A percentile compares a stretch with the other conserved stretches of the same genome.
phyloP scores from a whole-genome alignment of 805 yeast genomes.

The Wickerhamiella spandovensis region DNA sequence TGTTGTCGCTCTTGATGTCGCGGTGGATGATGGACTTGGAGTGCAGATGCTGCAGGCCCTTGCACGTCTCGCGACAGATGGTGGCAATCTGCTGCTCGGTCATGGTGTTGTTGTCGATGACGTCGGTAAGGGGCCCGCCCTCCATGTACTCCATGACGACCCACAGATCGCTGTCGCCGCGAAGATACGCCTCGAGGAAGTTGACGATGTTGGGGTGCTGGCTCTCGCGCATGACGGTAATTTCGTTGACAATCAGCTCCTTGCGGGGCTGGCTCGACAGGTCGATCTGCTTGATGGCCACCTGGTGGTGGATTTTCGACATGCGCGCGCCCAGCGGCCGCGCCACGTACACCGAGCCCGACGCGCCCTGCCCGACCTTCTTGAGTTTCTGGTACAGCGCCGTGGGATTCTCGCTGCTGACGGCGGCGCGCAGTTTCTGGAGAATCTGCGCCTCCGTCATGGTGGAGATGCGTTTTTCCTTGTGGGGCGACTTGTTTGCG shows the following conservation, averaged over 20 bases:
- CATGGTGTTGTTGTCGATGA: constrained; percentile 75
- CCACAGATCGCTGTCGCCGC: constrained; percentile 68
- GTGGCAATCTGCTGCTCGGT: constrained; percentile 84
- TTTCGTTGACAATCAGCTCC: constrained; percentile 90
- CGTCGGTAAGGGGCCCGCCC: constrained; percentile 94
- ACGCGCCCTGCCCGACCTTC: constrained; percentile 96
- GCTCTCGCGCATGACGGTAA: constrained; percentile 90
- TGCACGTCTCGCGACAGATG: constrained; percentile 78
- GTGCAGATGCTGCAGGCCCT: constrained; percentile 86
- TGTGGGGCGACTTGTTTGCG: constrained; percentile 7
- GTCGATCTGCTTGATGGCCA: constrained; percentile 95
- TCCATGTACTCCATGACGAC: constrained; percentile 99
- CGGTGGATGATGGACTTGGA: constrained; percentile 88
- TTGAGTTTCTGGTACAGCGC: constrained; percentile 39
- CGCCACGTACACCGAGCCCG: constrained; percentile 93
- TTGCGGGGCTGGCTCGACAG: constrained; percentile 82
- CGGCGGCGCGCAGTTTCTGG: constrained; percentile 70
- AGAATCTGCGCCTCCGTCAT: constrained; percentile 81
- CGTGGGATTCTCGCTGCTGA: constrained; percentile 74
- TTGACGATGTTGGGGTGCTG: constrained; percentile 92
- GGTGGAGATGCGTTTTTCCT: constrained; percentile 41
- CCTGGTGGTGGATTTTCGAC: constrained; percentile 27
- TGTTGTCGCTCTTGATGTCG: constrained; percentile 94
- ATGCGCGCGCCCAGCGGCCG: constrained; percentile 31
- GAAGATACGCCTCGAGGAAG: constrained; percentile 77